These are phyloP conservation scores for Fagopyrum tataricum DNA, from an alignment of 148 eudicot genomes.

Conservation along the genomic window DNA sequence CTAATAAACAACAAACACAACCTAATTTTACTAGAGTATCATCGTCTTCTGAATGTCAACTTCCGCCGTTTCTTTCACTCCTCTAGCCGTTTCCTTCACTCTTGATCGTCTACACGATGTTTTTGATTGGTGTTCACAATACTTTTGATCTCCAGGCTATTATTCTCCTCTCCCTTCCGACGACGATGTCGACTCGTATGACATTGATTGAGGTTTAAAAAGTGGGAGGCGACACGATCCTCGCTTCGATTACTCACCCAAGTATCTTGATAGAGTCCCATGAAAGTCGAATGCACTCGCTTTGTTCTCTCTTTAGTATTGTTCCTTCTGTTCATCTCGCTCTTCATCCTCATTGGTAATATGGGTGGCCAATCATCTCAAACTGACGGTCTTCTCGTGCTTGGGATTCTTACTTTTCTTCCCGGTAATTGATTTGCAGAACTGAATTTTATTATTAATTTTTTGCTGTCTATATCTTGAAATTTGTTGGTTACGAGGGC, in stretches of 20 bases:
- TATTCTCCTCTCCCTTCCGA: constrained; percentile 61
- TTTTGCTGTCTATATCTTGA: neutral
- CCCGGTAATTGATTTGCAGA: constrained; percentile 46
- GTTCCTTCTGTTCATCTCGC: constrained; percentile 55
- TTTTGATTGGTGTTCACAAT: too few species aligned
- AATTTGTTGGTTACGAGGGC: neutral
- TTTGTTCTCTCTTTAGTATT: constrained; percentile 60
- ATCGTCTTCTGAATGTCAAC: too few species aligned
- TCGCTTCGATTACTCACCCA: constrained; percentile 74
- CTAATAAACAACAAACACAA: too few species aligned
- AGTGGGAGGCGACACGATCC: constrained; percentile 40
- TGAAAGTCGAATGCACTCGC: constrained; percentile 90
- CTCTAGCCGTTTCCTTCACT: too few species aligned
- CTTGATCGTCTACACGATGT: too few species aligned
- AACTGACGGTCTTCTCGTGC: constrained; percentile 76
- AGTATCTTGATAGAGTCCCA: constrained; percentile 56
- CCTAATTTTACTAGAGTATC: too few species aligned
- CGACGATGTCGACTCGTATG: constrained; percentile 26
- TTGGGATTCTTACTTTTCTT: constrained; percentile 73
- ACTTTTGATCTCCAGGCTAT: too few species aligned
- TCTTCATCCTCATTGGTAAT: constrained; percentile 85
- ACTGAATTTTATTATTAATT: neutral
- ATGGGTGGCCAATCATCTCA: constrained; percentile 85
- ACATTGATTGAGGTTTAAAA: constrained; percentile 15
- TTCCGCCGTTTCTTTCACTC: too few species aligned